These are phyloP conservation scores for Colletotrichum agaves DNA, from an alignment of 2,329 filamentous ascomycete species.

Conservation along the genomic window DNA sequence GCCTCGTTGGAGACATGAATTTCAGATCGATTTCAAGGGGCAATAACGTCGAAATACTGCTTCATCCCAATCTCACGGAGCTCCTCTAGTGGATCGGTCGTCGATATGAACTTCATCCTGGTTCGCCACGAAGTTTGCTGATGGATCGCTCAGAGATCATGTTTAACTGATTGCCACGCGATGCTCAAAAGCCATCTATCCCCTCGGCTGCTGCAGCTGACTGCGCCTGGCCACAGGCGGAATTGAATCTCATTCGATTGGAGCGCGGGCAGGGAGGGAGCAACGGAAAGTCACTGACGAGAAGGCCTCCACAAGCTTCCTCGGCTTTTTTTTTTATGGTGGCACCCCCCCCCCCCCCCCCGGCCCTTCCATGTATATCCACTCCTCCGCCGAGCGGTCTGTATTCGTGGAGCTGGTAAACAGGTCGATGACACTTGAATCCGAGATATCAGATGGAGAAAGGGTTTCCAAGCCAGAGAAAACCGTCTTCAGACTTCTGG, in stretches of 20 bases:
- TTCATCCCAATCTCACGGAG: slow-evolving; percentile 10
- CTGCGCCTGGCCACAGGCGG: neutral
- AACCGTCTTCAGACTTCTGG: neutral
- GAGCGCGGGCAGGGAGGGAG: slow-evolving; percentile 14
- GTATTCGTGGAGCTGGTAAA: slow-evolving; percentile 2
- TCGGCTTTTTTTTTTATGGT: slow-evolving; percentile 5
- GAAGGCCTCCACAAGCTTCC: slow-evolving; percentile 23
- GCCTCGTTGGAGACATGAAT: slow-evolving; percentile 10
- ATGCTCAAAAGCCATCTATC: slow-evolving; percentile 3
- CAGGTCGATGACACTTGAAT: neutral
- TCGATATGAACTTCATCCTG: slow-evolving; percentile 11
- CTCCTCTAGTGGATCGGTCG: slow-evolving; percentile 20
- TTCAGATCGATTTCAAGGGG: slow-evolving; percentile 3
- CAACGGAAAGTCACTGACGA: neutral
- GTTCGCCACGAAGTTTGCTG: slow-evolving; percentile 12
- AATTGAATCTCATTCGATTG: neutral
- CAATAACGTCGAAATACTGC: neutral
- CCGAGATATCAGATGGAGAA: neutral
- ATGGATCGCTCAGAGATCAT: slow-evolving; percentile 25
- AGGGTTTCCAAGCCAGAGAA: neutral
- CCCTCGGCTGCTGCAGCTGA: neutral
- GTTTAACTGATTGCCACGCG: slow-evolving; percentile 27
- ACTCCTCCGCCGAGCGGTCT: slow-evolving; percentile 2
- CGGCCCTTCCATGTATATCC: neutral
- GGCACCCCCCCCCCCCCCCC: slow-evolving; percentile 11